These are phyloP conservation scores for Aspergillus piperis DNA, from an alignment of 2,329 filamentous ascomycete genomes.

Conservation along the genomic window DNA sequence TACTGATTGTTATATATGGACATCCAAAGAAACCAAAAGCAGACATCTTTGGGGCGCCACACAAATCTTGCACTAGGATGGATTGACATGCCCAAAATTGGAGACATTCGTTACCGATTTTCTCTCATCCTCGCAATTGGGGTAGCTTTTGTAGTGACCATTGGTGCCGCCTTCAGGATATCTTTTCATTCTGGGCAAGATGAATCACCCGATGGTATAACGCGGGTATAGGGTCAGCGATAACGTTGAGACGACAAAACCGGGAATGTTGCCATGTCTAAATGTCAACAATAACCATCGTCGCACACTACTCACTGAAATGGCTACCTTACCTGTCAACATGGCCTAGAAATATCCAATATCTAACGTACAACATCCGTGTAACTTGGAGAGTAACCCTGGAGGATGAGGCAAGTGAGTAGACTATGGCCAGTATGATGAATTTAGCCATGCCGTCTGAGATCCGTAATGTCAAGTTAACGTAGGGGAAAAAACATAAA, in stretches of 20 bases:
- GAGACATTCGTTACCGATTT: slow-evolving; percentile 84
- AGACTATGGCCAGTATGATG: background rate
- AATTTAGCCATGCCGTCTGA: background rate
- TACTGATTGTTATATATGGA: slow-evolving; percentile 73
- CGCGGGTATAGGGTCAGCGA: slow-evolving; percentile 81
- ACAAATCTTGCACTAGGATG: slow-evolving; percentile 76
- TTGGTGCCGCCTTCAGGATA: slow-evolving; percentile 51
- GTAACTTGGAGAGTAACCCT: background rate
- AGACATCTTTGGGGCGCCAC: slow-evolving; percentile 49
- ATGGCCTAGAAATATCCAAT: background rate
- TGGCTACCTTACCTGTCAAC: background rate
- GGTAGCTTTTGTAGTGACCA: slow-evolving; percentile 66
- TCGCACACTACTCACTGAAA: background rate
- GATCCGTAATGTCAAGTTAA: background rate
- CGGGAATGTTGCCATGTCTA: background rate
- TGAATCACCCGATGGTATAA: slow-evolving; percentile 68
- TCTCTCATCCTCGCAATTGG: slow-evolving; percentile 80
- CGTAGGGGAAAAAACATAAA: no score
- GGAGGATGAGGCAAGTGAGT: no score
- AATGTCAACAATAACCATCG: background rate
- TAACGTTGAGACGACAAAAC: slow-evolving; percentile 44
- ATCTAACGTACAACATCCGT: background rate
- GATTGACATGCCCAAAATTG: slow-evolving; percentile 89
- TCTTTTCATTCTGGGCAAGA: slow-evolving; percentile 82
- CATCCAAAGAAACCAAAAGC: slow-evolving; percentile 64